These are phyloP conservation scores for Syncephalis fuscata DNA, from an alignment of 371 early-diverging fungal species.

Conservation along the genomic window DNA sequence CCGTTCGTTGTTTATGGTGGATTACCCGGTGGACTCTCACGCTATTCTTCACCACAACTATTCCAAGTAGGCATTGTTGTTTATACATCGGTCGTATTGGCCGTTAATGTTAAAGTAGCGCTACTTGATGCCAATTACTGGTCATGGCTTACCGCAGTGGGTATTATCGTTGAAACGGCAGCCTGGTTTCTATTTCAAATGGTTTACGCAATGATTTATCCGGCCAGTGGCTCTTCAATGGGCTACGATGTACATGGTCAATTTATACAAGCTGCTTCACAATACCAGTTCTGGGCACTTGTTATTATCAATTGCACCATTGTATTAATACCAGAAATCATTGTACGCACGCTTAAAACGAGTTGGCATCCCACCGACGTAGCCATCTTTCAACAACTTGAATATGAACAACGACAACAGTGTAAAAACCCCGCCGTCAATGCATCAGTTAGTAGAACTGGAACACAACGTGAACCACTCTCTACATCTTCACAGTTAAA, in stretches of 20 bases:
- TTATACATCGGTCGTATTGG: constrained; percentile 33
- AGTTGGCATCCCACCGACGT: too few species aligned
- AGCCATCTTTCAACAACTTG: too few species aligned
- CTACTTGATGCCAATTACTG: constrained; percentile 34
- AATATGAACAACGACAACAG: too few species aligned
- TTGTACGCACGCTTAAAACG: too few species aligned
- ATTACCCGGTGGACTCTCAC: constrained; percentile 11
- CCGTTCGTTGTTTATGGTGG: constrained; percentile 22
- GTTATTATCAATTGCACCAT: too few species aligned
- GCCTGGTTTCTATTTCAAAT: not conserved
- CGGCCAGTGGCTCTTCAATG: not conserved
- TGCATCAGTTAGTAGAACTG: too few species aligned
- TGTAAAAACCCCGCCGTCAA: too few species aligned
- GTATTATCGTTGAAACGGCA: not conserved
- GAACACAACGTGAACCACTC: too few species aligned
- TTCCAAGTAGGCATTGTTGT: constrained; percentile 27
- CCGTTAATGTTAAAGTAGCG: constrained; percentile 38
- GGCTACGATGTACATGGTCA: not conserved
- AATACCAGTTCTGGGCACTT: too few species aligned
- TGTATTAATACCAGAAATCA: too few species aligned
- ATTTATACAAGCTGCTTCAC: too few species aligned
- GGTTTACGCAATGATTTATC: not conserved
- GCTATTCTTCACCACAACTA: constrained; percentile 18
- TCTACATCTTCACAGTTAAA: too few species aligned
- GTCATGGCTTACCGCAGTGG: constrained; percentile 9